Conservation (phyloP, 768 basidiomycete species). For the Boletus sp. region DNA sequence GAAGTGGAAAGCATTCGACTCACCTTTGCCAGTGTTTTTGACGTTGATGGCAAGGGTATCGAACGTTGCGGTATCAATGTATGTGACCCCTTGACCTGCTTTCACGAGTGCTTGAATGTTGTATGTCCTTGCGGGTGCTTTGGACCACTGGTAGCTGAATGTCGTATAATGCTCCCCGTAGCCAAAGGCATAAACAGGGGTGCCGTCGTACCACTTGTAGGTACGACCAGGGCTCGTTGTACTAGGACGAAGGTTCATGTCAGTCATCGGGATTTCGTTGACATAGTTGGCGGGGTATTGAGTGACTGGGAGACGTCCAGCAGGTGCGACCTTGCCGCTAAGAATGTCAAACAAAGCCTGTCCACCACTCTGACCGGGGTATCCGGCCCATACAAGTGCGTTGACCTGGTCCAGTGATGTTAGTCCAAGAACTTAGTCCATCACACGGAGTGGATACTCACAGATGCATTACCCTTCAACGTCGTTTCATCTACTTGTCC, state of each 20-base stretch:
- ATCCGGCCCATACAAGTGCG: slow-evolving; percentile 56
- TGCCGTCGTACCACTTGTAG: slow-evolving; percentile 56
- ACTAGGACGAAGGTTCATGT: slow-evolving; percentile 54
- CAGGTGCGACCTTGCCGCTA: slow-evolving; percentile 49
- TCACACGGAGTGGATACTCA: slow-evolving; percentile 18
- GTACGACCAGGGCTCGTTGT: slow-evolving; percentile 51
- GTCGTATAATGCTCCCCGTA: slow-evolving; percentile 55
- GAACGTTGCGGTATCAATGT: slow-evolving; percentile 44
- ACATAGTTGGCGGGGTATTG: slow-evolving; percentile 53
- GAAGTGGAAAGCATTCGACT: neutral
- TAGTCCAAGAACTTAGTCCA: neutral
- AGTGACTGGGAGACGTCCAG: slow-evolving; percentile 53
- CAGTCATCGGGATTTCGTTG: slow-evolving; percentile 51
- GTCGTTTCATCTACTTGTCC: slow-evolving; percentile 52
- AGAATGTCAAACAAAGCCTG: slow-evolving; percentile 53
- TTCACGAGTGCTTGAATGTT: slow-evolving; percentile 41
- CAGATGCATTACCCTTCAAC: slow-evolving; percentile 44
- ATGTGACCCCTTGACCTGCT: slow-evolving; percentile 21
- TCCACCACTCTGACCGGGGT: slow-evolving; percentile 38
- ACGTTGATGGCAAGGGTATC: slow-evolving; percentile 49
- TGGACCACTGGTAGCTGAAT: slow-evolving; percentile 43
- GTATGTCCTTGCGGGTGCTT: slow-evolving; percentile 36
- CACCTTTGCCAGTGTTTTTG: slow-evolving; percentile 44
- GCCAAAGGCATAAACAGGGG: slow-evolving; percentile 53
- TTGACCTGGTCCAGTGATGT: slow-evolving; percentile 36